A percentile compares a stretch with the other conserved stretches of the same genome.
Evolutionary conservation across 163 green algal species (phyloP).

Genomic region (Scenedesmus sp.): DNA sequence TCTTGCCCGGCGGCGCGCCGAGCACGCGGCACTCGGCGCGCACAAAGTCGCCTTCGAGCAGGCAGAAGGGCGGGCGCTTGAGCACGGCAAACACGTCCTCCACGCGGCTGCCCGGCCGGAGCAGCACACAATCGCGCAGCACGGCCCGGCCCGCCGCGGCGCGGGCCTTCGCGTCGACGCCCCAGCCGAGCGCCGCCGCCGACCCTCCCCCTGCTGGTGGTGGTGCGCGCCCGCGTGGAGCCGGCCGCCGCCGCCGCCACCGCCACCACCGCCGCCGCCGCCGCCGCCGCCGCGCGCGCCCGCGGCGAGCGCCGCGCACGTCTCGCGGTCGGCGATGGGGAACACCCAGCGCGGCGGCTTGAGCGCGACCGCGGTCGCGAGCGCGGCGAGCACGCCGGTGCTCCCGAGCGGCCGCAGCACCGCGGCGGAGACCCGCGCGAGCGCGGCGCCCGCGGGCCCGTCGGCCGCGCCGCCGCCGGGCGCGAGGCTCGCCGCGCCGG

Average conservation of each 20-base stretch:
- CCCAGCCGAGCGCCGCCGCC: conserved; percentile 12
- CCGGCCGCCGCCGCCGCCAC: background rate
- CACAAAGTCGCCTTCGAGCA: conserved; percentile 66
- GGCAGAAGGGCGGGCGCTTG: conserved; percentile 54
- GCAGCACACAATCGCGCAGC: conserved; percentile 58
- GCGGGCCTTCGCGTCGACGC: conserved; percentile 49
- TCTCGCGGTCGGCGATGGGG: conserved; percentile 53
- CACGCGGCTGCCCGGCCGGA: conserved; percentile 56
- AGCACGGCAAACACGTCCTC: conserved; percentile 58
- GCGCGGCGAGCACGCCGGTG: conserved; percentile 54
- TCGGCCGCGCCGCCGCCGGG: conserved; percentile 20
- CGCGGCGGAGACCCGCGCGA: background rate
- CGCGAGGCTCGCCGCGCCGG: background rate
- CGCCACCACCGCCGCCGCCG: background rate
- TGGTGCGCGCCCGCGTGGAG: too few relatives aligned
- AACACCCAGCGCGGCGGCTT: conserved; percentile 52
- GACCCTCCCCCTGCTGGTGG: background rate
- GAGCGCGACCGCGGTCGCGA: conserved; percentile 54
- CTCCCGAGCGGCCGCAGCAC: conserved; percentile 44
- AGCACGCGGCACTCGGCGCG: conserved; percentile 59
- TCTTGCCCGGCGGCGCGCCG: background rate
- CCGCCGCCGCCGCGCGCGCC: conserved; percentile 18
- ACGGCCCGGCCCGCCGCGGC: conserved; percentile 51
- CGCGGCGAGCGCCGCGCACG: conserved; percentile 41
- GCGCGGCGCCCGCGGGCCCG: conserved; percentile 6